Conservation (phyloP, 1,139 yeast species). For the Pichia inconspicua region DNA sequence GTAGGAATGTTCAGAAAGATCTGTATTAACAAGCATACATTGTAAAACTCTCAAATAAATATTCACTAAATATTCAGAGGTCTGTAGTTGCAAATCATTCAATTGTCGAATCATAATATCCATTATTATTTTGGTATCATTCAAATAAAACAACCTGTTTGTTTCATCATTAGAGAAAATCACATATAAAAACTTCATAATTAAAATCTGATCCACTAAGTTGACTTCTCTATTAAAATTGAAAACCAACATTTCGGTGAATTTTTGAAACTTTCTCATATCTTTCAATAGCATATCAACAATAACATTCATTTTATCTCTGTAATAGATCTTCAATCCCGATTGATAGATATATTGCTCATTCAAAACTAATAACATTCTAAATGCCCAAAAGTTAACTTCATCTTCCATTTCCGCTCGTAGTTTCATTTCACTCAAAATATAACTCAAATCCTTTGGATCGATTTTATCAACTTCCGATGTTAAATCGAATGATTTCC, state of each 20-base stretch:
- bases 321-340: conserved; percentile 8
- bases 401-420: conserved; percentile 53
- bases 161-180: conserved; percentile 64
- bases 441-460: conserved; percentile 44
- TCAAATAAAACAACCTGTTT: conserved; percentile 59
- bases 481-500: conserved; percentile 38
- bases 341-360: conserved; percentile 74
- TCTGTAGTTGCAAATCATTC: conserved; percentile 48
- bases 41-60: conserved; percentile 71
- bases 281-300: conserved; percentile 22
- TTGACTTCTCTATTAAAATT: conserved; percentile 76
- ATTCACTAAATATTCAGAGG: conserved; percentile 56
- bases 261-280: conserved; percentile 33
- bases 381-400: conserved; percentile 64
- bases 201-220: conserved; percentile 64
- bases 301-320: conserved; percentile 25
- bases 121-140: conserved; percentile 79
- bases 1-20: conserved; percentile 48
- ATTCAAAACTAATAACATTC: conserved; percentile 64
- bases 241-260: conserved; percentile 48
- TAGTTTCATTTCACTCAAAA: conserved; percentile 44
- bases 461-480: conserved; percentile 38
- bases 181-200: conserved; percentile 68
- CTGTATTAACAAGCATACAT: conserved; percentile 64
- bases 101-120: conserved; percentile 80